Percentiles rank a stretch among this genome's conserved stretches.
These are phyloP conservation scores for Prunus kanzakura DNA, from an alignment of 306 rosid genomes.

Conservation along the genomic window DNA sequence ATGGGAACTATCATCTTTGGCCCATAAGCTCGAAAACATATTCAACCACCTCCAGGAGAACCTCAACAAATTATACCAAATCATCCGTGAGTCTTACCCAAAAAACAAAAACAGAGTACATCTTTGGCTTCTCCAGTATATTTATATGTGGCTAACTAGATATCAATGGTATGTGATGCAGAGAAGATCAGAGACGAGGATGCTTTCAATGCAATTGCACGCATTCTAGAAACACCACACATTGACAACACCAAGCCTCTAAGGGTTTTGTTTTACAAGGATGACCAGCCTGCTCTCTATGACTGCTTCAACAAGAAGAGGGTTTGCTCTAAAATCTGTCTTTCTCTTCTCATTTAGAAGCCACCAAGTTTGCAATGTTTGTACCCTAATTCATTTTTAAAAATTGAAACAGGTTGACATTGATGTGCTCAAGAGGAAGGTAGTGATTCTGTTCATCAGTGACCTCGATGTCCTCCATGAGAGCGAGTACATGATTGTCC, in stretches of 20 bases:
- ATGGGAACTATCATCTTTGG: conserved; percentile 75
- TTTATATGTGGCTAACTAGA: background rate
- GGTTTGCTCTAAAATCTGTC: conserved; percentile 29
- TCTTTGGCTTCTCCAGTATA: background rate
- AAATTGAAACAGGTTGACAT: background rate
- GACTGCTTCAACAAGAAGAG: conserved; percentile 45
- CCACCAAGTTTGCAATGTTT: background rate
- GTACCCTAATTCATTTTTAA: background rate
- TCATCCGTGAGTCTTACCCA: background rate
- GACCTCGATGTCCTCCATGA: conserved; percentile 33
- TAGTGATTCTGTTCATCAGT: conserved; percentile 43
- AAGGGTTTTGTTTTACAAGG: conserved; percentile 42
- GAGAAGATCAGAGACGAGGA: conserved; percentile 46
- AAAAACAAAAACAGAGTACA: background rate
- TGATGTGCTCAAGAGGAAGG: conserved; percentile 18
- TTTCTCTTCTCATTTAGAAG: background rate
- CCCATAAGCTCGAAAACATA: conserved; percentile 54
- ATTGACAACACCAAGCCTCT: conserved; percentile 50
- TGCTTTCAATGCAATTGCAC: conserved; percentile 27
- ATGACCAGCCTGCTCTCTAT: conserved; percentile 44
- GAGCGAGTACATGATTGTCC: conserved; percentile 27
- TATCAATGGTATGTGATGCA: conserved; percentile 26
- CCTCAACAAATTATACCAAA: background rate
- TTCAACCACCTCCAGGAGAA: conserved; percentile 39
- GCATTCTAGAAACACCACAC: conserved; percentile 37